Evolutionary conservation across 306 rosid species (phyloP).

Genomic region (Trifolium subterraneum): DNA sequence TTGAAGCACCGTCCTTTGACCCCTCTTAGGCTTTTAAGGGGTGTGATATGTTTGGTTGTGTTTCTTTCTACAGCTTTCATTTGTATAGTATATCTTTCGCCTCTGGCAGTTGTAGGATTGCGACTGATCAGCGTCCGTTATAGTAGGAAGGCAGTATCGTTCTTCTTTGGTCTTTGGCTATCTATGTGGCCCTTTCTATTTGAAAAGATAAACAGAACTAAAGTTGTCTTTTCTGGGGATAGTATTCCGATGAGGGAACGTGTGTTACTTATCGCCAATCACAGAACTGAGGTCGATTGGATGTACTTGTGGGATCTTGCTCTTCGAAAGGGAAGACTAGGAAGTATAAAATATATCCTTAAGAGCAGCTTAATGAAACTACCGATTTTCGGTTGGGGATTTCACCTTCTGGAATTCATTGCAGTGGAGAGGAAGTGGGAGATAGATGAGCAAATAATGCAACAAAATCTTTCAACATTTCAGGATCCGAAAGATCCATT

Average conservation of each 20-base stretch:
- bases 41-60: constrained; percentile 77
- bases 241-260: constrained; percentile 76
- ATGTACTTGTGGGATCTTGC: constrained; percentile 99
- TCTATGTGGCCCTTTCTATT: constrained; percentile 89
- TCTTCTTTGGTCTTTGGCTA: constrained; percentile 75
- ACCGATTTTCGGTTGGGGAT: constrained; percentile 96
- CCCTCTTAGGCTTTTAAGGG: constrained; percentile 69
- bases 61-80: constrained; percentile 83
- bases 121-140: constrained; percentile 59
- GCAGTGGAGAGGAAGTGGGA: constrained; percentile 97
- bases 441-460: constrained; percentile 67
- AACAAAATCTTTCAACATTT: constrained; percentile 61
- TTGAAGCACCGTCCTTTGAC: constrained; percentile 73
- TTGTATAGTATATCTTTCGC: constrained; percentile 74
- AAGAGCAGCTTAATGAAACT: constrained; percentile 94
- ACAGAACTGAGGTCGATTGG: constrained; percentile 99
- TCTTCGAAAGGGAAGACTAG: constrained; percentile 76
- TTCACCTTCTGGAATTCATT: constrained; percentile 90
- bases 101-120: constrained; percentile 51
- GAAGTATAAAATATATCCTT: constrained; percentile 84
- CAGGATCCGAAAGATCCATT: constrained; percentile 72
- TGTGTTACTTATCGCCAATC: constrained; percentile 81
- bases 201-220: constrained; percentile 81
- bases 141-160: constrained; percentile 77
- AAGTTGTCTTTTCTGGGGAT: constrained; percentile 83